phyloP scores from a whole-genome alignment of 768 basidiomycete genomes.

The Hemileccinum impolitum region DNA sequence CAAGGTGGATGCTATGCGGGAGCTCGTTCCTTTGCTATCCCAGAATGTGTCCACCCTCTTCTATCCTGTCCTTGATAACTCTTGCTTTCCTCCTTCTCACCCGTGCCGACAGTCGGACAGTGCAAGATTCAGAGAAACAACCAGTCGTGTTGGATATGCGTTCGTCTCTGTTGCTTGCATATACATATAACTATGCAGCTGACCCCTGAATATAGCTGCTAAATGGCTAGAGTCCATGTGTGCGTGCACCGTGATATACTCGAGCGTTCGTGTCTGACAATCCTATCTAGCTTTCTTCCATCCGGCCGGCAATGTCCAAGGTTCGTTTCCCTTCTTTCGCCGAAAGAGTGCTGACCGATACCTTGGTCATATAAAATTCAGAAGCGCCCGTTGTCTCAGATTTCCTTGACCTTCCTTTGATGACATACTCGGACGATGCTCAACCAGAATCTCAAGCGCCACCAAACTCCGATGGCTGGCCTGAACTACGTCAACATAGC shows the following conservation, averaged over 20 bases:
- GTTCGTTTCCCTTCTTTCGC: neutral
- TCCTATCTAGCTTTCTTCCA: neutral
- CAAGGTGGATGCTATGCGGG: neutral
- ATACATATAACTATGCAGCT: neutral
- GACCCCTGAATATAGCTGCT: neutral
- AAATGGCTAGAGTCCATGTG: constrained; percentile 4
- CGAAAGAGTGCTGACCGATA: neutral
- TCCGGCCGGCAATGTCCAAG: neutral
- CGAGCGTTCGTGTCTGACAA: neutral
- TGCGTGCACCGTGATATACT: neutral
- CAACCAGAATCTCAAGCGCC: neutral
- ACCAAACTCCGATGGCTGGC: neutral
- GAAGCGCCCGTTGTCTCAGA: neutral
- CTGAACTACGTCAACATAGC: neutral
- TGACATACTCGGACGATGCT: neutral
- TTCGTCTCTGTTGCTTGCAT: constrained; percentile 1
- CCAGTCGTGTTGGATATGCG: neutral
- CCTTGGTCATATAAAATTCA: neutral
- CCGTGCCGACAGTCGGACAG: neutral
- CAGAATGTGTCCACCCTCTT: neutral
- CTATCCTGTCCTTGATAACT: neutral
- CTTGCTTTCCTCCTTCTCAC: neutral
- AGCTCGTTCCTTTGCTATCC: neutral
- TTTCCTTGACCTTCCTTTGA: neutral
- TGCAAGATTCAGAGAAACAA: neutral